Conservation (phyloP, 176 grass and related monocot genomes). For the Aegilops longissima region DNA sequence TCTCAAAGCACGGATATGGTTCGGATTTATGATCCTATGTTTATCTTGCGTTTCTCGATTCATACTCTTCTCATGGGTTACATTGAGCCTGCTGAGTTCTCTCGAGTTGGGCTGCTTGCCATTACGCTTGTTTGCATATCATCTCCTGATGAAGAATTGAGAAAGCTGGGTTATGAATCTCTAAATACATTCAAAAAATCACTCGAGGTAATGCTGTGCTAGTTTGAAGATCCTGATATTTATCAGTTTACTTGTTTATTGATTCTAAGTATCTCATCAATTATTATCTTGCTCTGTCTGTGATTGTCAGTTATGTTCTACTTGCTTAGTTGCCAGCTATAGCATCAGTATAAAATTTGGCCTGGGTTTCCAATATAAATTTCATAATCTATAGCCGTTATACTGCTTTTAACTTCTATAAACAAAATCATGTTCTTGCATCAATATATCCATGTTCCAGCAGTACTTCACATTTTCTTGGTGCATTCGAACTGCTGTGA, state of each 20-base stretch:
- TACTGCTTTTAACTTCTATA: conserved; percentile 14
- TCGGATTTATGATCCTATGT: conserved; percentile 73
- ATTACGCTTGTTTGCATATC: conserved; percentile 79
- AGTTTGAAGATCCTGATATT: conserved; percentile 24
- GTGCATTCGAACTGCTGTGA: not conserved
- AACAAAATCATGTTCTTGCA: conserved; percentile 5
- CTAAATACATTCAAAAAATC: conserved; percentile 69
- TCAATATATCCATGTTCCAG: not conserved
- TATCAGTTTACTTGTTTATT: conserved; percentile 15
- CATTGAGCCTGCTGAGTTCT: conserved; percentile 81
- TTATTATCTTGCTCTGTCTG: not conserved
- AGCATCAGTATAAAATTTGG: not conserved
- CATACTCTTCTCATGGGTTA: conserved; percentile 79
- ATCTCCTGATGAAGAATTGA: conserved; percentile 71
- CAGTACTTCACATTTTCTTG: conserved; percentile 9
- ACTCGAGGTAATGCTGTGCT: conserved; percentile 61
- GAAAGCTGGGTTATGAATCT: conserved; percentile 83
- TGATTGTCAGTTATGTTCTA: not conserved
- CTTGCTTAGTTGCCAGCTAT: conserved; percentile 7
- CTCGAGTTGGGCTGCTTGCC: conserved; percentile 80
- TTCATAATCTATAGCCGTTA: not conserved
- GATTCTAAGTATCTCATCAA: not conserved
- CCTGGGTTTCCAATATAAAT: not conserved
- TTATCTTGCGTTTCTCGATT: conserved; percentile 78
- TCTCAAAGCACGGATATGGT: conserved; percentile 27